Percentiles rank a stretch among this genome's conserved stretches.
phyloP scores from a whole-genome alignment of 169 alveolate genomes.

The Cryptosporidium muris region DNA sequence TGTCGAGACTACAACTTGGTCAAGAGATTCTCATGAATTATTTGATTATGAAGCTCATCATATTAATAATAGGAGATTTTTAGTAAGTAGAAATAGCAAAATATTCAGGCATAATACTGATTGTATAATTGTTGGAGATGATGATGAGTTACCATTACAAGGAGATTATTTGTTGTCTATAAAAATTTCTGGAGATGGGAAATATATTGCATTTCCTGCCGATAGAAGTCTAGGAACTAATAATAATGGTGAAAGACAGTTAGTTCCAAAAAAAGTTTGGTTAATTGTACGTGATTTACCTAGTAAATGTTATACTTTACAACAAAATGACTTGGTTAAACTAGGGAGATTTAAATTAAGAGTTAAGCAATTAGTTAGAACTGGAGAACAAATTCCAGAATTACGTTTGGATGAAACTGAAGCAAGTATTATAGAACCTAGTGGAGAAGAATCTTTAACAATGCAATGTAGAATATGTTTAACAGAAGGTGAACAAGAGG shows the following conservation, averaged over 20 bases:
- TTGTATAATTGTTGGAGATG: conserved; percentile 58
- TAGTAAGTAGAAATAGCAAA: conserved; percentile 71
- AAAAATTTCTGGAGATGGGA: conserved; percentile 54
- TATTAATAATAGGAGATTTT: conserved; percentile 76
- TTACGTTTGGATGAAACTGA: conserved; percentile 55
- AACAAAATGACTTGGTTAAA: conserved; percentile 91
- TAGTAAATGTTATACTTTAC: conserved; percentile 82
- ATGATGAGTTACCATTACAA: conserved; percentile 59
- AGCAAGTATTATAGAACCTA: conserved; percentile 55
- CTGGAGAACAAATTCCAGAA: conserved; percentile 61
- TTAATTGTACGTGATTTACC: conserved; percentile 88
- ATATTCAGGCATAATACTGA: conserved; percentile 61
- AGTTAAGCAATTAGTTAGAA: conserved; percentile 85
- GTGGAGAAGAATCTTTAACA: conserved; percentile 46
- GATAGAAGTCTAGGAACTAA: conserved; percentile 60
- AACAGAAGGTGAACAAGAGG: conserved; percentile 85
- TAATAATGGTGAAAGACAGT: conserved; percentile 36
- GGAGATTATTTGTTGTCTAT: conserved; percentile 63
- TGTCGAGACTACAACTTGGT: conserved; percentile 90
- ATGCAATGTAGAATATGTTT: conserved; percentile 92
- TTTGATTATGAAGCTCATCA: conserved; percentile 93
- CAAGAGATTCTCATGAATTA: conserved; percentile 93
- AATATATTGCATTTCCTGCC: conserved; percentile 68
- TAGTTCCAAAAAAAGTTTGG: conserved; percentile 88
- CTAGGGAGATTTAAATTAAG: conserved; percentile 91